Evolutionary conservation across 306 rosid species (phyloP).

Genomic region (Echinosophora koreensis): DNA sequence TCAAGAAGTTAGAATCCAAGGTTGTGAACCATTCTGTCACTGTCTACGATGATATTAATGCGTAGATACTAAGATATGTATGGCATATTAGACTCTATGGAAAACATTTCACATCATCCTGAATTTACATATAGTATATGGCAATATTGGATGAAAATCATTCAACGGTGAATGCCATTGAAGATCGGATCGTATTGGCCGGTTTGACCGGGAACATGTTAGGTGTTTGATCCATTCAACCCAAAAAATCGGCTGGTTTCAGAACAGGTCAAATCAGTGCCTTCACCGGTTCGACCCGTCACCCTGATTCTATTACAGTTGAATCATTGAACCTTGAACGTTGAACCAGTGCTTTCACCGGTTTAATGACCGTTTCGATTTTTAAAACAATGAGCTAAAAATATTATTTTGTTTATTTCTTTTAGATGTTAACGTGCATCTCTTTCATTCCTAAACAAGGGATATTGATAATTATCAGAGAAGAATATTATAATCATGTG

Average conservation of each 20-base stretch:
- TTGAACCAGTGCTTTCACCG: no score
- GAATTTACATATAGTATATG: constrained; percentile 18
- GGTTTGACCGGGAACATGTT: no score
- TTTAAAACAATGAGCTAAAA: neutral
- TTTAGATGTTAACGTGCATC: neutral
- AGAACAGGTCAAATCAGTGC: no score
- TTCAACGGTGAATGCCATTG: neutral
- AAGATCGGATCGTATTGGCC: no score
- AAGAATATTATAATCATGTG: constrained; percentile 4
- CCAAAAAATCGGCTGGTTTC: no score
- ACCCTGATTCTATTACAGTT: no score
- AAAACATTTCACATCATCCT: neutral
- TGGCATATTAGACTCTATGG: neutral
- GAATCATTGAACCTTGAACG: no score
- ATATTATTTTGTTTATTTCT: neutral
- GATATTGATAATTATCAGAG: neutral
- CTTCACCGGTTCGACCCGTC: no score
- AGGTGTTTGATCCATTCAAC: no score
- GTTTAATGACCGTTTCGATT: no score
- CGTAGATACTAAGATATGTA: neutral
- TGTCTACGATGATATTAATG: neutral
- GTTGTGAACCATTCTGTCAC: neutral
- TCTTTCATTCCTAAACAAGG: constrained; percentile 30
- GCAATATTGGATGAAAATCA: neutral
- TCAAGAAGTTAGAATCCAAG: constrained; percentile 9